Percentiles rank a stretch among this genome's conserved stretches.
phyloP scores from a whole-genome alignment of 169 alveolate genomes.

The Cyclospora cayetanensis region DNA sequence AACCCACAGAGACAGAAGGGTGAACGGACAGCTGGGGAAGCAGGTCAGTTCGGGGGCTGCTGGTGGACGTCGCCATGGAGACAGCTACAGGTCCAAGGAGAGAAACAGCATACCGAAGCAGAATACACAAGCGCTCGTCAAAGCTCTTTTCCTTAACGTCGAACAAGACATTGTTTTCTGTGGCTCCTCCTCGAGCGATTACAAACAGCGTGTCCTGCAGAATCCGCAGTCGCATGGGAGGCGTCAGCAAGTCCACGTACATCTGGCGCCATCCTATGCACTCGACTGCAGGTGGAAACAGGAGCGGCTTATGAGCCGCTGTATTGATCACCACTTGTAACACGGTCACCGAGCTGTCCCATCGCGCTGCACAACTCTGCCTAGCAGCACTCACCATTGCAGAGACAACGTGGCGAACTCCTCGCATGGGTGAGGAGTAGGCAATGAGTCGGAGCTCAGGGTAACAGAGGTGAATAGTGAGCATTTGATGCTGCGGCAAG shows the following conservation, averaged over 20 bases:
- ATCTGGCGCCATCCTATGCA: not conserved
- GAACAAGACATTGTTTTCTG: conserved; percentile 20
- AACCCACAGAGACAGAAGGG: too few species aligned
- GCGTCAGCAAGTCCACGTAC: not conserved
- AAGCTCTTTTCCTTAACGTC: conserved; percentile 65
- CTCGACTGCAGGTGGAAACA: too few species aligned
- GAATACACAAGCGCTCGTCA: conserved; percentile 66
- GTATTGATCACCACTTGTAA: too few species aligned
- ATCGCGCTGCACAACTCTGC: not conserved
- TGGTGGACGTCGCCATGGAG: not conserved
- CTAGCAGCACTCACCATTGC: conserved; percentile 52
- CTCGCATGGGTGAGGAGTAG: conserved; percentile 37
- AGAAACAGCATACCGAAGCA: conserved; percentile 59
- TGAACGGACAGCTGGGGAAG: too few species aligned
- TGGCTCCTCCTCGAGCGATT: conserved; percentile 43
- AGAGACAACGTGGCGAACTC: conserved; percentile 62
- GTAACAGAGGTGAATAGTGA: conserved; percentile 48
- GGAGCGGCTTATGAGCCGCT: too few species aligned
- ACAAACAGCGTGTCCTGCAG: conserved; percentile 68
- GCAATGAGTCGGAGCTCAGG: conserved; percentile 70
- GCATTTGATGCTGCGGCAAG: conserved; percentile 16
- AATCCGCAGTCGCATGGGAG: not conserved
- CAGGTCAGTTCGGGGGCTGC: too few species aligned
- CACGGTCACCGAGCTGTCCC: too few species aligned
- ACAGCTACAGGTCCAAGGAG: not conserved